These are phyloP conservation scores for Dispira parvispora DNA, from an alignment of 192 early-diverging fungal genomes.

Conservation along the genomic window DNA sequence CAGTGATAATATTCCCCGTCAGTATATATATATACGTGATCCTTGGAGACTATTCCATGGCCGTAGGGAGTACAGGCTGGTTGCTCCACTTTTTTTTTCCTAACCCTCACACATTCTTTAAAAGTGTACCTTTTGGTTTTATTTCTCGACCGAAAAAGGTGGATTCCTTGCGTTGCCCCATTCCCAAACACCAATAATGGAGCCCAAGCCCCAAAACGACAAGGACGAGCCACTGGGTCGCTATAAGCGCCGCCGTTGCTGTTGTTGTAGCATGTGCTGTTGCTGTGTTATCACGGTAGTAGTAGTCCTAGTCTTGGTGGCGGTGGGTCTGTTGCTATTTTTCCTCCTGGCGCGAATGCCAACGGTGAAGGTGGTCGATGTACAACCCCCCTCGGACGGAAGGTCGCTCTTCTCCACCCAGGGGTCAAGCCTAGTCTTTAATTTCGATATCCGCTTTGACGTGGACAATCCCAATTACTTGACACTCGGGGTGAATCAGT, in stretches of 20 bases:
- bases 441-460: conserved; percentile 1
- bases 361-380: background rate
- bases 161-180: no score
- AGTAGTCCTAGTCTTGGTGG: background rate
- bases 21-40: no score
- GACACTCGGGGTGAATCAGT: background rate
- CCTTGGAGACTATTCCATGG: no score
- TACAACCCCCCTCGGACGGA: background rate
- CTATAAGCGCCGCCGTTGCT: background rate
- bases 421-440: background rate
- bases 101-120: no score
- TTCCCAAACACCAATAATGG: background rate
- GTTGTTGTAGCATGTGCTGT: background rate
- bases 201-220: background rate
- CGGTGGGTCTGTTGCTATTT: background rate
- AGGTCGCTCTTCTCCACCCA: background rate
- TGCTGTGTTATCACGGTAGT: background rate
- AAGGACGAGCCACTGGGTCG: background rate
- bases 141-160: background rate
- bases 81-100: no score
- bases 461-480: conserved; percentile 6
- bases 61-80: no score
- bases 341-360: background rate
- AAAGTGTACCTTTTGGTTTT: background rate
- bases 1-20: no score